Base-by-base conservation (phyloP, 306 rosid genomes). In the Bauhinia variegata region DNA sequence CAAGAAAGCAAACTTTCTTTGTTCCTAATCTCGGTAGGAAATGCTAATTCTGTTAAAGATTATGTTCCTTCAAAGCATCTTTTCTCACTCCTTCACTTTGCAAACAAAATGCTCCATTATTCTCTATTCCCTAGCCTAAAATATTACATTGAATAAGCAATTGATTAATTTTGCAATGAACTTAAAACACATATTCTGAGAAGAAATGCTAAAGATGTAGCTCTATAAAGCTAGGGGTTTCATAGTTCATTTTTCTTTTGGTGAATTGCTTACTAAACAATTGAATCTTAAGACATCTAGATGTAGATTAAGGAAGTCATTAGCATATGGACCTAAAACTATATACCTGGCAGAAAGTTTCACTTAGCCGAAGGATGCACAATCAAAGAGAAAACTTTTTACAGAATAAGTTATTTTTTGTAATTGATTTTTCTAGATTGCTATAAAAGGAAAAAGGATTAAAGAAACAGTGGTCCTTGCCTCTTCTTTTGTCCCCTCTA, bases 61-160 rank as follows among this genome's bases (percentile, higher is more conserved):
- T 23, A 1, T 67, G 41, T 66, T 65, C 36, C 48, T 58, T 74
- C 50, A 31, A 13, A 66, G 41, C 49, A 53, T 18, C 12, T 18
- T 52, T 10, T 33, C 28, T 53, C 62, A 66, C 63, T 46, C 60
- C 52, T 37, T 58, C 39, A 39, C 64, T 60, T 4, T 34, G 58
- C 70, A 36, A 60, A 53, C 30, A 59, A 8, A 60, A 72, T 52
- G 50, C 60, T 66, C 68, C 28, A 23, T 23, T 66, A 30, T 36
- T 36, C 41, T 5, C 9, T 36, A 6, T 6, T 6, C 7, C 9
- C 7, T 5, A 36, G 5, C 0, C 5, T 66, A 59, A 65, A 71
- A 59, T 48, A n/a, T n/a, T n/a, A 6, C 15, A 34, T 17, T n/a
- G 58, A 56, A 39, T 19, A 55, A 54, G 56, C 49, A 60, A 7